Evolutionary conservation across 306 rosid genomes (phyloP), one percentile per base, ranked within the genome.

Genomic region (Arachis hypogaea): DNA sequence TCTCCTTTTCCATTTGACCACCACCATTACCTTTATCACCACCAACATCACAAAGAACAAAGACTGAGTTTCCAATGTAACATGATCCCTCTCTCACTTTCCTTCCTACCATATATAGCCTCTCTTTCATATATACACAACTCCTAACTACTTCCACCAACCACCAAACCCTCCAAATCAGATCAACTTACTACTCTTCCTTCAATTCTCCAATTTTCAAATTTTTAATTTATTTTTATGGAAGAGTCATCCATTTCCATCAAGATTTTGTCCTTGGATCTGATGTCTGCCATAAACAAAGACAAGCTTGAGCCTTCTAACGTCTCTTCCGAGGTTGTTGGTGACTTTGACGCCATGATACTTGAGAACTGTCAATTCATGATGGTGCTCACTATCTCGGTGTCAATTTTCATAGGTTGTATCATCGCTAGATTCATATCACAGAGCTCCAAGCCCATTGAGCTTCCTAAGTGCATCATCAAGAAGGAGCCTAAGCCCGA

Each of bases 401-500:
- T 92, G 0, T 98, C 98, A 2, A 90, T 95, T 5, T 79, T 95
- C 71, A 76, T 95, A 47, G 97, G 99, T n/a, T 95, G 96, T 69
- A 88, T 87, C 67, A 87, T 95, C 69, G 82, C 87, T 12, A 87
- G 97, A 79, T 90, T 96, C 36, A 63, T 50, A 9, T 33, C 77
- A 11, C 81, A 73, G 56, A 93, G 83, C 69, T 7, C 79, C 0
- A 82, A 63, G 55, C 22, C 73, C 7, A 7, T 85, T 5, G 92
- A 80, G 84, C 77, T 49, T 11, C 96, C 87, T 0, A 90, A 75
- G 82, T 93, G 85, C 51, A 0, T 86, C 45, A 16, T 82, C 46
- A 71, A 80, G 7, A 80, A 75, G 63, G 75, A 57, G 22, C 77
- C 81, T 0, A 93, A 90, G 59, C 52, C 66, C 29, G 99, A 90